Evolutionary conservation across 108 stramenopile species (phyloP).

Genomic region (Nitzschia palea): DNA sequence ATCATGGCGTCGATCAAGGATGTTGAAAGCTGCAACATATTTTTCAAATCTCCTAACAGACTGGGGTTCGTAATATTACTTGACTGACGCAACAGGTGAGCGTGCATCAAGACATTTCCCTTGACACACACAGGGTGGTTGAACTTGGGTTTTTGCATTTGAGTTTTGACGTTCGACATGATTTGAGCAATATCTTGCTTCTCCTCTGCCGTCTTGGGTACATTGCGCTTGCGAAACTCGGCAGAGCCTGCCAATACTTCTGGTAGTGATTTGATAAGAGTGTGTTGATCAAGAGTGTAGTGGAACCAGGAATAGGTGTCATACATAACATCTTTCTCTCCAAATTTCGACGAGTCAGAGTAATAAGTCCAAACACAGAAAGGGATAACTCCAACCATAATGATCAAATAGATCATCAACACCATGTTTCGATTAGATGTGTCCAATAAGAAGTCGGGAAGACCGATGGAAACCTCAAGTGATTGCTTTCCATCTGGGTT

Average conservation of each 20-base stretch:
- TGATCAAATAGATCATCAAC: constrained; percentile 90
- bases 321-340: constrained; percentile 99
- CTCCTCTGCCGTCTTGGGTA: constrained; percentile 61
- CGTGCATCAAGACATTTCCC: constrained; percentile 94
- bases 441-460: constrained; percentile 92
- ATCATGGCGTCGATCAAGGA: constrained; percentile 96
- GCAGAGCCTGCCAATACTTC: constrained; percentile 87
- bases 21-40: constrained; percentile 80
- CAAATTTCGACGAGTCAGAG: constrained; percentile 92
- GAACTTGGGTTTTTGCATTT: constrained; percentile 92
- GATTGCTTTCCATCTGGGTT: constrained; percentile 99
- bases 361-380: constrained; percentile 91
- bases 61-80: constrained; percentile 29
- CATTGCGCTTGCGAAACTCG: constrained; percentile 86
- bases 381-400: constrained; percentile 97
- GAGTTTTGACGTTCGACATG: constrained; percentile 49
- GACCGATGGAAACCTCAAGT: constrained; percentile 94
- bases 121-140: constrained; percentile 88
- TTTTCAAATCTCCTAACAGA: constrained; percentile 69
- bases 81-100: constrained; percentile 80
- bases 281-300: constrained; percentile 80
- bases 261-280: constrained; percentile 71
- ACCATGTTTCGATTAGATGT: constrained; percentile 91
- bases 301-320: constrained; percentile 95
- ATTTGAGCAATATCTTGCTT: constrained; percentile 63